A percentile compares a stretch with the other conserved stretches of the same genome.
Evolutionary conservation across 495 filamentous ascomycete genomes (phyloP).

Genomic region (Lentithecium fluviatile): DNA sequence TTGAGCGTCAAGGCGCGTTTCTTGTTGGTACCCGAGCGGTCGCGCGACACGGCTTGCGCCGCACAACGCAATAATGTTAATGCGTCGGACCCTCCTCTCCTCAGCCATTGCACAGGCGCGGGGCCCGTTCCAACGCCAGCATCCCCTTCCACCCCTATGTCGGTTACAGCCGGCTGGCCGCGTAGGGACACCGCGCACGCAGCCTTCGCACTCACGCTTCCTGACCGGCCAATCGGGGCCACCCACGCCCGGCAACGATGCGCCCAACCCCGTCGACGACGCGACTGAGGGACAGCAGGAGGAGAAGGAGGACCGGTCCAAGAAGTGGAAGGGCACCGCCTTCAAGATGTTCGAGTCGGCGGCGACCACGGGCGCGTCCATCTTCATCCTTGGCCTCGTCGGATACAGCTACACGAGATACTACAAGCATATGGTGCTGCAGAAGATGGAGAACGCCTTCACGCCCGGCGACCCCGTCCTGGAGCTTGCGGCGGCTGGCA

Average conservation of each 20-base stretch:
- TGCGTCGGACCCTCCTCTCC: slow-evolving; percentile 9
- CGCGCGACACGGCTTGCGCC: slow-evolving; percentile 20
- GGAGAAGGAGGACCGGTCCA: not conserved
- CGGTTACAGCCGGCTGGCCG: slow-evolving; percentile 17
- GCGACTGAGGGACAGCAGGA: slow-evolving; percentile 18
- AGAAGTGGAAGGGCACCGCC: slow-evolving; percentile 51
- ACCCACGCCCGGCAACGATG: slow-evolving; percentile 30
- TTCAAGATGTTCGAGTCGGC: slow-evolving; percentile 83
- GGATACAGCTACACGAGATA: slow-evolving; percentile 81
- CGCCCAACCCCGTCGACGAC: slow-evolving; percentile 36
- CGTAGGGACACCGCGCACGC: not conserved
- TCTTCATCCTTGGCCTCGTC: slow-evolving; percentile 74
- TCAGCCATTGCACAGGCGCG: slow-evolving; percentile 1
- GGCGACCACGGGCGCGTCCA: slow-evolving; percentile 81
- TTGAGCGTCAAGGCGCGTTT: not conserved
- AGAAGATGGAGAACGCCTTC: slow-evolving; percentile 95
- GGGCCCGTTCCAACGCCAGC: slow-evolving; percentile 15
- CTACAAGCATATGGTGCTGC: slow-evolving; percentile 84
- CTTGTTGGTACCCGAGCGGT: not conserved
- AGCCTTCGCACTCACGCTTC: not conserved
- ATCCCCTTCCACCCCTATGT: not conserved
- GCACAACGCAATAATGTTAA: slow-evolving; percentile 14
- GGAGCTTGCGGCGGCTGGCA: slow-evolving; percentile 68
- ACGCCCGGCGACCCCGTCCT: slow-evolving; percentile 87
- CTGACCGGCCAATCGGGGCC: slow-evolving; percentile 29